These are phyloP conservation scores for Beauveria pseudobassiana DNA, from an alignment of 2,329 filamentous ascomycete species.

Conservation along the genomic window DNA sequence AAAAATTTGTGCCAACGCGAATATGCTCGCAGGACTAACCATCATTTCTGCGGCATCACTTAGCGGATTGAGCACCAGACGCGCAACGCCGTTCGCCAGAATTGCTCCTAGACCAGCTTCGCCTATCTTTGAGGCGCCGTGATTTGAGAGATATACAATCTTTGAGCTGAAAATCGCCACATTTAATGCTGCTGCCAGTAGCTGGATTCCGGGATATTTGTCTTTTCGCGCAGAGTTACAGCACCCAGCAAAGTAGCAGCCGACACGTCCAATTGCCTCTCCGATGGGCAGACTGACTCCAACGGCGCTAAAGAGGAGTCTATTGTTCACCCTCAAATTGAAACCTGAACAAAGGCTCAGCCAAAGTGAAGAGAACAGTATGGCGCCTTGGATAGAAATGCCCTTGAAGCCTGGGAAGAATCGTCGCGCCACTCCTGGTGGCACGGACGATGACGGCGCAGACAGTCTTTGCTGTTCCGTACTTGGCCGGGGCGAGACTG, in stretches of 20 bases:
- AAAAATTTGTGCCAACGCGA: not conserved
- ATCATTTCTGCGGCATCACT: not conserved
- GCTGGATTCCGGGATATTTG: not conserved
- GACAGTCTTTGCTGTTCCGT: not conserved
- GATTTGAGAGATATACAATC: not conserved
- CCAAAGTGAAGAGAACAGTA: not conserved
- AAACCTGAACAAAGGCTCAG: not conserved
- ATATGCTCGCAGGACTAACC: not conserved
- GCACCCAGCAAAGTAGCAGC: constrained; percentile 11
- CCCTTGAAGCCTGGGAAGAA: constrained; percentile 6
- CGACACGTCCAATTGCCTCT: constrained; percentile 9
- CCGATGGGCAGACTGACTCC: constrained; percentile 3
- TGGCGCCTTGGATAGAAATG: constrained; percentile 9
- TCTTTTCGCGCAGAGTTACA: not conserved
- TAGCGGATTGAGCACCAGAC: constrained; percentile 3
- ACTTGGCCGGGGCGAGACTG: not conserved
- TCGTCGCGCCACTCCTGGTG: not conserved
- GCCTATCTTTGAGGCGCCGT: not conserved
- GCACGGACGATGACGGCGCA: not conserved
- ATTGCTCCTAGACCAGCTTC: not conserved
- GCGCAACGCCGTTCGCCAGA: not conserved
- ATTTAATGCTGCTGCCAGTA: not conserved
- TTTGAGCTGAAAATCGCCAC: not conserved
- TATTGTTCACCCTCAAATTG: not conserved
- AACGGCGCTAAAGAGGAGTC: not conserved